Percentiles rank a stretch among this genome's conserved stretches.
Evolutionary conservation across 768 basidiomycete genomes (phyloP).

Genomic region (Mycena vulgaris): DNA sequence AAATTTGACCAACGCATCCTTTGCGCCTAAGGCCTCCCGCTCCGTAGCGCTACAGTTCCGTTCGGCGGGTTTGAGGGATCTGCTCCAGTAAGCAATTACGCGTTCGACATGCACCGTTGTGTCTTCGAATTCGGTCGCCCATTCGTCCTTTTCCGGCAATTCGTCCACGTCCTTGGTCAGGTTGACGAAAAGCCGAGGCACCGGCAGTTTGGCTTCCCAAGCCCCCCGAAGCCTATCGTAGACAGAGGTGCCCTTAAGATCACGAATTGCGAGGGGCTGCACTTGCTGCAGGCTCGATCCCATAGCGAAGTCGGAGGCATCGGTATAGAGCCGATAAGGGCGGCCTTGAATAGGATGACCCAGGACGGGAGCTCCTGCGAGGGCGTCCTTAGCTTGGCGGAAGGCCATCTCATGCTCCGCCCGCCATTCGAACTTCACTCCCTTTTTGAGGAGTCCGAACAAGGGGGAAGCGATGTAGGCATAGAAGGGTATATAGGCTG

Average conservation of each 20-base stretch:
- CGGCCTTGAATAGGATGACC: conserved; percentile 36
- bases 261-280: conserved; percentile 15
- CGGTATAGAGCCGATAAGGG: conserved; percentile 37
- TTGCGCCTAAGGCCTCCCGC: conserved; percentile 35
- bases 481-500: conserved; percentile 46
- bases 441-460: conserved; percentile 44
- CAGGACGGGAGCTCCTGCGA: conserved; percentile 40
- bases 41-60: conserved; percentile 21
- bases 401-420: conserved; percentile 39
- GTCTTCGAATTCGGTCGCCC: conserved; percentile 28
- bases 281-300: conserved; percentile 33
- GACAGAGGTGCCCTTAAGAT: conserved; percentile 25
- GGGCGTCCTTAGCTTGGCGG: conserved; percentile 36
- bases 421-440: conserved; percentile 41
- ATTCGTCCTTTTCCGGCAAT: conserved; percentile 4
- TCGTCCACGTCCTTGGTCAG: conserved; percentile 6
- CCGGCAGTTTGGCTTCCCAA: conserved; percentile 15
- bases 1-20: conserved; percentile 39
- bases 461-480: conserved; percentile 44
- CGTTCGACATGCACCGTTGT: conserved; percentile 42
- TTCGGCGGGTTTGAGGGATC: conserved; percentile 22
- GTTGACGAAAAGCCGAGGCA: conserved; percentile 36
- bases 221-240: conserved; percentile 24
- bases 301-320: conserved; percentile 14
- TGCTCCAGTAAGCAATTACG: conserved; percentile 46